Base-by-base conservation (phyloP, 257 asterid genomes). In the Salvia hispanica region DNA sequence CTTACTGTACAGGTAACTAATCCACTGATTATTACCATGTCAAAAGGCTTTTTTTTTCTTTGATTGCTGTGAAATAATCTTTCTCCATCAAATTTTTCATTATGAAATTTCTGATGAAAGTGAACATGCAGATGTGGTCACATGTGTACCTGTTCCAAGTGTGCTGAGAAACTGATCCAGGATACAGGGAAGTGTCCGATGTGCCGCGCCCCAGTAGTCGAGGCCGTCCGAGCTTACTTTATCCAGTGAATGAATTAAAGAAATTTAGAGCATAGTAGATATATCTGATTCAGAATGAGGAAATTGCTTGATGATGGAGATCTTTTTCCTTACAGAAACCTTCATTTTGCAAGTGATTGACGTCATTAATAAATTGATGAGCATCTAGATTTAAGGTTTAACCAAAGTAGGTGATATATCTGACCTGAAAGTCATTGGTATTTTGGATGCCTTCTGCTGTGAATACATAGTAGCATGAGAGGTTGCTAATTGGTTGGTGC, bases 101-200 rank as follows among this genome's bases (percentile, higher is more conserved):
- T 18, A 18, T 18, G 21, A 18, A 18, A 18, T 25, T 25, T 45
- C 4, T 47, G 28, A 45, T 58, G 16, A 52, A 63, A n/a, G 10
- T 70, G 36, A 33, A 9, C 36, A 25, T 67, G 67, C 77, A 90
- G 97, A 82, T 90, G 97, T 67, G 97, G 96, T 43, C 97, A 90
- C 83, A 82, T 90, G 92, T 88, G 95, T 75, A 83, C 90, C 14
- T 90, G 97, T 64, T 74, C 92, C 59, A 79, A 79, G 60, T 90
- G 97, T 80, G 83, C 88, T 25, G 78, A 76, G 14, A 65, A 56
- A 28, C 37, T 80, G 79, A 60, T 78, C 77, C 70, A 77, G 36
- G 76, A 55, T 43, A 58, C 77, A 33, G 81, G 84, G 36, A 83
- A 78, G 66, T 83, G 88, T 62, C 88, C 88, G 6, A 78, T 83